Base-by-base conservation (phyloP, 2,329 filamentous ascomycete species). In the Apiospora sp. region DNA sequence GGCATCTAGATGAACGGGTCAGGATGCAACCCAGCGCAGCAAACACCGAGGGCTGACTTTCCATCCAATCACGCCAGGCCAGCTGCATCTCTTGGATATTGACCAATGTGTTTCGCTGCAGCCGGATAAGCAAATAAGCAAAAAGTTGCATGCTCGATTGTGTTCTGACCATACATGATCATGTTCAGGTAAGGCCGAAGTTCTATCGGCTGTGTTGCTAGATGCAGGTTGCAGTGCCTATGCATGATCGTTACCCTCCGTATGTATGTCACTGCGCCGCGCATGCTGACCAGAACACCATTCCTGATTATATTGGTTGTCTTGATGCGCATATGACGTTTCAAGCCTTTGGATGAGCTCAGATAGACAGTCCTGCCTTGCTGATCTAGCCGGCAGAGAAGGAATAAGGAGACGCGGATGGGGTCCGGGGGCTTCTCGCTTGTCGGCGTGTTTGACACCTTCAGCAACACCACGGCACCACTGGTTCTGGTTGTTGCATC, bases 151-250 rank as follows among this genome's bases (percentile, higher is more conserved):
- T 64, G 34, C 10, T 41, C 34, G 58, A 64, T 64, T 64, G 58
- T 64, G 58, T 64, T 64, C 58, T 64, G 58, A 64, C 58, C 58
- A 61, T 58, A 61, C 54, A 61, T 22, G 19, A 64, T 64, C 58
- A 41, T n/a, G 19, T 37, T 41, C 34, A 41, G 58, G 58, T 41
- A 22, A 37, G 58, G 58, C 58, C 58, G 34, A 64, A 34, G 58
- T 64, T 64, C 34, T 64, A 41, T 64, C 34, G 58, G 30, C 10
- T 22, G 34, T 37, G 34, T 64, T 64, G 34, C 58, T 64, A 34
- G 30, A 64, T 41, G 13, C 34, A 64, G 58, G 30, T 8, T 41
- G 34, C 58, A 64, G 58, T 13, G 27, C 27, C 27, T 30, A 64
- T 64, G 58, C 58, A 41, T 41, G 34, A 64, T 22, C 34, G 19